Conservation (phyloP, 257 asterid species). For the Verbena officinalis region DNA sequence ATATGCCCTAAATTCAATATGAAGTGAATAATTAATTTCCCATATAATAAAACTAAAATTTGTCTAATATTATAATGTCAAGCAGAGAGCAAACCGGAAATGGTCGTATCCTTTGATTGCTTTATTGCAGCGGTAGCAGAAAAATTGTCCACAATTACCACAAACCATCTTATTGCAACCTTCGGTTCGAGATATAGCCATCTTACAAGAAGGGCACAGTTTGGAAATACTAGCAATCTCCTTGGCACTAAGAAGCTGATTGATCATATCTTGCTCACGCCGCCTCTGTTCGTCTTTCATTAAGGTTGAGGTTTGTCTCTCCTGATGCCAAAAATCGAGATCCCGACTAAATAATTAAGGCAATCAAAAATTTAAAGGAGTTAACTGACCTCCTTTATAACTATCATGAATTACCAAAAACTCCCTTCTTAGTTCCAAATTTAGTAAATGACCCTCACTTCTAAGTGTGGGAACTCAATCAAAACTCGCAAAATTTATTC, state of each 20-base stretch:
- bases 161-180: slow-evolving; percentile 96
- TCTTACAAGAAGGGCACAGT: slow-evolving; percentile 91
- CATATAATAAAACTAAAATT: no score
- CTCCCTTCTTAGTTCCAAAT: no score
- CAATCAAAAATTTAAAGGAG: no score
- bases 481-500: no score
- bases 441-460: no score
- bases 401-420: no score
- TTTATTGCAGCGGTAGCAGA: slow-evolving; percentile 77
- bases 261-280: slow-evolving; percentile 75
- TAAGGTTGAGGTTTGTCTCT: slow-evolving; percentile 66
- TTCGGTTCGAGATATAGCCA: slow-evolving; percentile 82
- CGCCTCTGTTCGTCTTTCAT: slow-evolving; percentile 57
- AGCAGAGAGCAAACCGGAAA: slow-evolving; percentile 55
- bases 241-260: slow-evolving; percentile 62
- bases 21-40: no score
- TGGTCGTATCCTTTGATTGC: slow-evolving; percentile 85
- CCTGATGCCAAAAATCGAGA: slow-evolving; percentile 51
- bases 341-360: neutral
- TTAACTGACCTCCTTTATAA: no score
- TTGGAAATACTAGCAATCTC: slow-evolving; percentile 61
- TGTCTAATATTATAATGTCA: no score
- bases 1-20: no score
- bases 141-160: slow-evolving; percentile 68
- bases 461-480: no score